Base-by-base conservation (phyloP, 129 eudicot genomes). In the Saposhnikovia divaricata region DNA sequence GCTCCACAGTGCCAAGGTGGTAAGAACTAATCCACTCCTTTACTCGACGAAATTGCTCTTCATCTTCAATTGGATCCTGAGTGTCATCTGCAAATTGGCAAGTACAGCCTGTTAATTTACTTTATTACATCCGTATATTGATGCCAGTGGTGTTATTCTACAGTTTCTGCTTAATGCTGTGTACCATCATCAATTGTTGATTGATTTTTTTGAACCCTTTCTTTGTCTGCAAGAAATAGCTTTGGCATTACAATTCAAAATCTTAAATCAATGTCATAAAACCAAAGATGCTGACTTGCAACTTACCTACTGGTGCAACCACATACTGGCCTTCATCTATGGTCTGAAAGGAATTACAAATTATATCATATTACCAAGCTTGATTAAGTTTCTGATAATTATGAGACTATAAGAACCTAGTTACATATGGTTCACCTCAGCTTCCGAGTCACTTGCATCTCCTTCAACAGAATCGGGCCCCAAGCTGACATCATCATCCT, bases 11-110 rank as follows among this genome's bases (percentile, higher is more conserved):
- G 78, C 87, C 90, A 68, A 86, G 93, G 88, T 89, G 92, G 82
- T 85, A 83, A 23, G 88, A 74, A 79, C 75, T 86, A 84, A 95
- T 89, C 98, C 98, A 95, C 23, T 95, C 96, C 89, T 87, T 95
- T 37, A 90, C 83, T 44, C 97, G 89, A 77, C 83, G 83, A 53
- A 90, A 77, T 80, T 95, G 97, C 31, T 90, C 91, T 87, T 87
- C 93, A 89, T 95, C 97, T 88, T 92, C 97, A 76, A 66, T 89
- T 1, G 92, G 88, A 85, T 95, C 97, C 82, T 95, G 94, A 83
- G 98, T 95, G 80, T 92, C 90, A 79, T 92, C 98, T 95, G 92
- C 78, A 76, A 38, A 79, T 78, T 78, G 50, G 75, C 72, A 31
- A 27, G 50, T 53, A 34, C 65, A 25, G 23, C 68, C 66, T 19